A percentile compares a stretch with the other conserved stretches of the same genome.
phyloP scores from a whole-genome alignment of 2,329 filamentous ascomycete species.

The Huntiella decipiens region DNA sequence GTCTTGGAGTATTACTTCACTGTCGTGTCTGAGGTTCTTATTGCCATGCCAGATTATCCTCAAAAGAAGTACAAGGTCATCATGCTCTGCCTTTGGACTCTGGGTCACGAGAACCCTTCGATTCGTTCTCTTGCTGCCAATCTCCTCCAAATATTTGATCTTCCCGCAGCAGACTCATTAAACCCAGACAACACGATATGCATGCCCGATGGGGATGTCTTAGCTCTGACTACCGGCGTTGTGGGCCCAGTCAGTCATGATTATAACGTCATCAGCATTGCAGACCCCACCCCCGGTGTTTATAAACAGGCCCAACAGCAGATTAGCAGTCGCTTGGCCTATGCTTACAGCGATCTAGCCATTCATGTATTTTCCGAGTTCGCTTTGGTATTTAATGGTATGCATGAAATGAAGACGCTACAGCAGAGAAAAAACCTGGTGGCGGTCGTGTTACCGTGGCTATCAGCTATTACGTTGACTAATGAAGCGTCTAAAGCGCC shows the following conservation, averaged over 20 bases:
- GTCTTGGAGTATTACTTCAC: conserved; percentile 89
- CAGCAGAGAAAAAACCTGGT: conserved; percentile 84
- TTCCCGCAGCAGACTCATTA: conserved; percentile 54
- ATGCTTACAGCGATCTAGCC: conserved; percentile 72
- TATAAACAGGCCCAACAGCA: conserved; percentile 97
- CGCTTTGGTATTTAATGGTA: conserved; percentile 75
- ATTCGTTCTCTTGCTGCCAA: conserved; percentile 76
- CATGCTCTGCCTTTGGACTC: conserved; percentile 71
- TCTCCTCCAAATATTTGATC: conserved; percentile 39
- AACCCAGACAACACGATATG: neutral
- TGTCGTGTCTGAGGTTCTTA: conserved; percentile 72
- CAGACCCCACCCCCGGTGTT: conserved; percentile 93
- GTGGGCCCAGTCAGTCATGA: neutral
- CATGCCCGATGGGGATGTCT: neutral
- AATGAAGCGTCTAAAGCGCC: conserved; percentile 82
- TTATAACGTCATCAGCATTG: conserved; percentile 56
- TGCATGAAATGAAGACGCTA: conserved; percentile 56
- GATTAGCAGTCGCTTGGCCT: conserved; percentile 75
- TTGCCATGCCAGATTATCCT: conserved; percentile 63
- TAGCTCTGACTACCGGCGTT: neutral
- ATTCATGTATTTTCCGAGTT: conserved; percentile 96
- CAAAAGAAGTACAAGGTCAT: conserved; percentile 82
- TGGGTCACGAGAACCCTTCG: conserved; percentile 79
- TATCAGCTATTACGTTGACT: conserved; percentile 82
- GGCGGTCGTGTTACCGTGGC: conserved; percentile 86